Evolutionary conservation across 2,329 filamentous ascomycete genomes (phyloP).

Genomic region (Colletotrichum gloeosporioides): DNA sequence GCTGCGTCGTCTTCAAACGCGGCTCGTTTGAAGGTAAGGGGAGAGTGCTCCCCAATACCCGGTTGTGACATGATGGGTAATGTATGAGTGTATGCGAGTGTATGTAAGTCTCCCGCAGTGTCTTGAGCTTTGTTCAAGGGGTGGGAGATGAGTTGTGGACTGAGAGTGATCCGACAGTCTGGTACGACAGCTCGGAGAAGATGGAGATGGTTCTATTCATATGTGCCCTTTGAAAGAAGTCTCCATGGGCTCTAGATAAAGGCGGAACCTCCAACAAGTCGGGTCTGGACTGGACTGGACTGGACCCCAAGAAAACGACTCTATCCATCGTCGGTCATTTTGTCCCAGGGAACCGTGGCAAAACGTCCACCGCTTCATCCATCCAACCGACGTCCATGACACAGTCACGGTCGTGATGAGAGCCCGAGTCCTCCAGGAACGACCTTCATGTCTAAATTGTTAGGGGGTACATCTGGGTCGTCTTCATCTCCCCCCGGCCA

Average conservation of each 20-base stretch:
- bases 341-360: background rate
- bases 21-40: slow-evolving; percentile 2
- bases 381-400: background rate
- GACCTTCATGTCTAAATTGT: slow-evolving; percentile 8
- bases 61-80: background rate
- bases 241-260: background rate
- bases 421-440: background rate
- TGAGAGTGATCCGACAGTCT: background rate
- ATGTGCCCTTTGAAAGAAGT: background rate
- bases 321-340: background rate
- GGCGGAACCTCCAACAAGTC: background rate
- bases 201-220: background rate
- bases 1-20: background rate
- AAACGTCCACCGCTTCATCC: background rate
- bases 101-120: background rate
- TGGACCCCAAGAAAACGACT: background rate
- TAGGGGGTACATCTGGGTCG: slow-evolving; percentile 4
- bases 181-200: background rate
- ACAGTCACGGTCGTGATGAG: background rate
- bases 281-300: background rate
- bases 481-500: background rate
- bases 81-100: background rate
- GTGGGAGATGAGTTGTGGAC: background rate
- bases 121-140: background rate
- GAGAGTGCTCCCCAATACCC: background rate